phyloP scores from a whole-genome alignment of 345 rosid species.

The Kernera saxatilis region DNA sequence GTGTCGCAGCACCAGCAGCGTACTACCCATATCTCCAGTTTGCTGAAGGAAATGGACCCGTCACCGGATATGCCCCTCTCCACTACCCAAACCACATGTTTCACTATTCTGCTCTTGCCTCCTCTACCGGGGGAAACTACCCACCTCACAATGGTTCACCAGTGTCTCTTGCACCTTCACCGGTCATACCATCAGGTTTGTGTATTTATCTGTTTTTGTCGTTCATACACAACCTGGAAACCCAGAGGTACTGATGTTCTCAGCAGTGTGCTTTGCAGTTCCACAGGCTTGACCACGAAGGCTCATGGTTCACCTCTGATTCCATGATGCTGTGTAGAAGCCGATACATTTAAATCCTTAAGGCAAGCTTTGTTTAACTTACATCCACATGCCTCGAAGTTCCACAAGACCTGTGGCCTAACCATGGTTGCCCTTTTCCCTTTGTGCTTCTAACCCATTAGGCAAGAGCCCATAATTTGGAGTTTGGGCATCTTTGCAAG shows the following conservation, averaged over 20 bases:
- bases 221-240: neutral
- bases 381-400: conserved; percentile 34
- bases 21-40: conserved; percentile 83
- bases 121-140: conserved; percentile 46
- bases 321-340: conserved; percentile 57
- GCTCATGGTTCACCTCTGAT: conserved; percentile 57
- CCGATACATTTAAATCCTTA: conserved; percentile 15
- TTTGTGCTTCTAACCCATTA: conserved; percentile 34
- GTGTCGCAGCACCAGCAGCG: conserved; percentile 55
- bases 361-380: conserved; percentile 29
- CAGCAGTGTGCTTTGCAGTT: conserved; percentile 98
- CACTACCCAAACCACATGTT: conserved; percentile 76
- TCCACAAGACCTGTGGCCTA: conserved; percentile 61
- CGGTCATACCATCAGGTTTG: conserved; percentile 78
- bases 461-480: conserved; percentile 40
- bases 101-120: conserved; percentile 62
- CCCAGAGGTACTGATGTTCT: conserved; percentile 47
- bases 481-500: conserved; percentile 43
- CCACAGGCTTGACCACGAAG: conserved; percentile 83
- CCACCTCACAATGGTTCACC: conserved; percentile 73
- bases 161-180: conserved; percentile 76
- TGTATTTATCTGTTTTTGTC: neutral
- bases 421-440: conserved; percentile 71
- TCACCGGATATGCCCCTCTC: conserved; percentile 53
- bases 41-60: conserved; percentile 63